Base-by-base conservation (phyloP, 768 basidiomycete species). In the Phlebiopsis flavidoalba region DNA sequence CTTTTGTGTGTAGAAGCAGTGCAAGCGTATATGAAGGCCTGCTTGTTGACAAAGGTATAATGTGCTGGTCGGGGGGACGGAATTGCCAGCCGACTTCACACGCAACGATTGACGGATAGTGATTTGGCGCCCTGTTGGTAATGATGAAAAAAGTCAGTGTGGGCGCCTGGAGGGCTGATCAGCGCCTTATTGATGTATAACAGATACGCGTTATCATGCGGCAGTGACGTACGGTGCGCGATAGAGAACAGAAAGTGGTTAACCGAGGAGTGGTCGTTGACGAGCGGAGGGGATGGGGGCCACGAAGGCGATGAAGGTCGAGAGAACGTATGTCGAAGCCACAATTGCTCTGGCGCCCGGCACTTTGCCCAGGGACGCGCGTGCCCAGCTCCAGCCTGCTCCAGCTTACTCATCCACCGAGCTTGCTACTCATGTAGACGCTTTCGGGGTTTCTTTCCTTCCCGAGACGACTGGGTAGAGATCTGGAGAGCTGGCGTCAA, bases 1-100 rank as follows among this genome's bases (percentile, higher is more conserved):
- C 85, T 85, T 98, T 98, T 74, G 89, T 97, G 89, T 97, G 83
- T 98, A 98, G 80, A 98, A 98, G 77, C 94, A 95, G 77, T 99
- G 97, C 68, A 98, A 85, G 75, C 94, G 91, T n/a, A n/a, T n/a
- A n/a, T n/a, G n/a, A n/a, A 77, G 70, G 96, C 96, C 64, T 95
- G 88, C 79, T 97, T 95, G 85, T 98, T 97, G 74, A 99, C 90
- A 81, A 92, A 96, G 69, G 92, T 96, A 80, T 99, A 99, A 79
- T 98, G 98, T 99, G 95, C 53, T 94, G 93, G 67, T 97, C 95
- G n/a, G n/a, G n/a, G 26, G 26, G 6, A 31, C 26, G 26, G 79
- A 98, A 98, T 77, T 98, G 95, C 94, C 95, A 98, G 77, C 95
- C 95, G 72, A 98, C 95, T 79, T 97, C 93, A 68, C 88, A n/a